Base-by-base conservation (phyloP, 257 asterid species). In the Avicennia marina region DNA sequence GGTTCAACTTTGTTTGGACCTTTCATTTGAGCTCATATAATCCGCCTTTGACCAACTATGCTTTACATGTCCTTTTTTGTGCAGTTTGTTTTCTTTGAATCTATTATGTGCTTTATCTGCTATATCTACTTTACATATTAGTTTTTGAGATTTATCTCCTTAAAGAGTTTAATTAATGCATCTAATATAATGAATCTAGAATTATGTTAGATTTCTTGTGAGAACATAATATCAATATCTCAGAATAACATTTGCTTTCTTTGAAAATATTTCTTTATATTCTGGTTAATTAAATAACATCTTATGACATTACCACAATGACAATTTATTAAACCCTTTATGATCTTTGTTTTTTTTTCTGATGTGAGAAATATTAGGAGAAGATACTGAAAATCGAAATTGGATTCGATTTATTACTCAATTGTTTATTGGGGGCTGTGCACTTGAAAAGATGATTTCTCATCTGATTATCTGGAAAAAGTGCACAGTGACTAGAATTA, bases 381-480 rank as follows among this genome's bases (percentile, higher is more conserved):
- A 33, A 3, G 33, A 52, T 40, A 19, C 6, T 34, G 41, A 62
- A 52, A 51, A 39, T 26, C 29, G 15, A 17, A 32, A 51, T 62
- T 43, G 25, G 21, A 13, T 41, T 41, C 20, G 9, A 24, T 31
- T 39, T 51, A 62, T 50, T 51, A 25, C 15, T 11, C 13, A 7
- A 12, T 8, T 46, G 22, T 10, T 48, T 46, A n/a, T 17, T 11
- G 63, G 17, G 17, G 18, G 11, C 33, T n/a, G 27, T 22, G 38
- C 38, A 58, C 20, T 31, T 58, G 64, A 58, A 58, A 58, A 57
- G 43, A 31, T 47, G 27, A n/a, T 42, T 44, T 58, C 20, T 5
- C 19, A 13, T 20, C 52, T n/a, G 42, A 27, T 58, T 11, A 25
- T 29, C 5, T 11, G 22, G 6, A 46, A 45, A 17, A 15, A 16